Conservation (phyloP, 2,329 filamentous ascomycete genomes). For the Fusarium sororula region DNA sequence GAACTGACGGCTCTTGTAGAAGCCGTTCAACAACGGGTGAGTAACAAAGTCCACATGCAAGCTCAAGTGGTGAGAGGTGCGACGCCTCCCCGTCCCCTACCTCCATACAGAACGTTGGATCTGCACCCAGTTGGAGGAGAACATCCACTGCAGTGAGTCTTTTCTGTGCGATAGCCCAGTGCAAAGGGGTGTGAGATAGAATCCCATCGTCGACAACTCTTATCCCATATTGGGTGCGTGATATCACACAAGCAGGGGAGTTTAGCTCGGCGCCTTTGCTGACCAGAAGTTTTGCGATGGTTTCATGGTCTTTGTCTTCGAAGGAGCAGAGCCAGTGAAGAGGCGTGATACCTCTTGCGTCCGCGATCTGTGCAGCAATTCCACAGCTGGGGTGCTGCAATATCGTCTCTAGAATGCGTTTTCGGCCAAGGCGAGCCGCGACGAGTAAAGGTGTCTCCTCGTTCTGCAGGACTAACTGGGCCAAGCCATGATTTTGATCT, state of each 20-base stretch:
- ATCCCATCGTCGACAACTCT: background rate
- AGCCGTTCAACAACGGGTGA: background rate
- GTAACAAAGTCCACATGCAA: background rate
- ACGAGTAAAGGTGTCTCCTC: background rate
- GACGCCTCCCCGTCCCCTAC: background rate
- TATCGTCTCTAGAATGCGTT: background rate
- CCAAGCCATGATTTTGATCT: background rate
- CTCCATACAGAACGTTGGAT: background rate
- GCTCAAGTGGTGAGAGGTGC: background rate
- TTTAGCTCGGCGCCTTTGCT: background rate
- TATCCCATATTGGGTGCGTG: background rate
- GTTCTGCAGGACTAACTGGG: background rate
- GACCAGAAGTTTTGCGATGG: background rate
- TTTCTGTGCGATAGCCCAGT: background rate
- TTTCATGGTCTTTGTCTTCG: background rate
- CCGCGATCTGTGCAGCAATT: background rate
- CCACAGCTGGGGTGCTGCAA: background rate
- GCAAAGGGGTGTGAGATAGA: background rate
- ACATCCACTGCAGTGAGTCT: background rate
- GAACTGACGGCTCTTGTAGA: background rate
- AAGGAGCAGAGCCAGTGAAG: conserved; percentile 1
- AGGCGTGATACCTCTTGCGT: background rate
- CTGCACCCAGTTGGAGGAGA: background rate
- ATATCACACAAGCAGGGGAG: background rate
- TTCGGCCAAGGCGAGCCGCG: background rate